Percentiles rank a stretch among this genome's conserved stretches.
phyloP scores from a whole-genome alignment of 441 rosid species.

The Adansonia madagascariensis region DNA sequence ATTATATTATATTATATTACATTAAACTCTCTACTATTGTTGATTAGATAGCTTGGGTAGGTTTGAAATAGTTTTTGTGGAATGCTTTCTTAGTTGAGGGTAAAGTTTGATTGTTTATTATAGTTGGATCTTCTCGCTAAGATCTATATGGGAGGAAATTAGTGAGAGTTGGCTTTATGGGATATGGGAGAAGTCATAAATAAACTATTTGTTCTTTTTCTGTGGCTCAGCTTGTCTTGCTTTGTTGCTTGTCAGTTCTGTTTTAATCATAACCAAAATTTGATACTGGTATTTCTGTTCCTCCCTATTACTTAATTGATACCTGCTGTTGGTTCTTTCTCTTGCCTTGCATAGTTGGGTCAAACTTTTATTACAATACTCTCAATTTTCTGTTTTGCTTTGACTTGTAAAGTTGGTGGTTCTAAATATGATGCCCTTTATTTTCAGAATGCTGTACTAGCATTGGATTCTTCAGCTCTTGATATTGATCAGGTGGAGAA shows the following conservation, averaged over 20 bases:
- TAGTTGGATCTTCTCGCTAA: neutral
- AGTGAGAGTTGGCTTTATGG: neutral
- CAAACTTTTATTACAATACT: neutral
- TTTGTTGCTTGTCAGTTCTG: neutral
- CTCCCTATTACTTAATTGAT: neutral
- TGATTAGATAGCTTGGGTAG: neutral
- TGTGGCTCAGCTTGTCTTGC: neutral
- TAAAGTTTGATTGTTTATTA: constrained; percentile 3
- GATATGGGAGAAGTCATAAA: constrained; percentile 2
- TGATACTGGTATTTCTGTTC: constrained; percentile 5
- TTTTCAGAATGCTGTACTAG: constrained; percentile 81
- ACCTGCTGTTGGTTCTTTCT: constrained; percentile 9
- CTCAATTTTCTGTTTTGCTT: neutral
- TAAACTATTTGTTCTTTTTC: constrained; percentile 8
- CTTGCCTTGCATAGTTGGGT: constrained; percentile 13
- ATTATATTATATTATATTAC: neutral
- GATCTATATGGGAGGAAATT: constrained; percentile 1
- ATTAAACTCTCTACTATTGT: neutral
- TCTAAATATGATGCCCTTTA: constrained; percentile 29
- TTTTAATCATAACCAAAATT: neutral
- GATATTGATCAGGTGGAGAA: constrained; percentile 98
- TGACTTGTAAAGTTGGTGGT: constrained; percentile 12
- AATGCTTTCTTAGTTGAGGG: constrained; percentile 7
- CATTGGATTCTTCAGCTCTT: constrained; percentile 81
- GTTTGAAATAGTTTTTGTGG: constrained; percentile 1